phyloP scores from a whole-genome alignment of 2,329 filamentous ascomycete species.

The Colletotrichum scovillei region DNA sequence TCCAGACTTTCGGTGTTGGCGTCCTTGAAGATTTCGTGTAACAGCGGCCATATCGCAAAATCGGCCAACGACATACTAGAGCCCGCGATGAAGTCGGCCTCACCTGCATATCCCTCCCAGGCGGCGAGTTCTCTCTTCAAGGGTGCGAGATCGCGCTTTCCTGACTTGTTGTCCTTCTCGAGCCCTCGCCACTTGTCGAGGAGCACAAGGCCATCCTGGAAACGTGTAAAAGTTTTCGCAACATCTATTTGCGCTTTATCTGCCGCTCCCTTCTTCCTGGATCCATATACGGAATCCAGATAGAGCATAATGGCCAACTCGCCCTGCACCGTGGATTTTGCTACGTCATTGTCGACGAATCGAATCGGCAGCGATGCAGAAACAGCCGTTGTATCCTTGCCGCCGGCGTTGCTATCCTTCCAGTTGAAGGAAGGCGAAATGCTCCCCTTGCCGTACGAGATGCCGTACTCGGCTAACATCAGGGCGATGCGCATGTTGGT shows the following conservation, averaged over 20 bases:
- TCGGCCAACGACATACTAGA: slow-evolving; percentile 58
- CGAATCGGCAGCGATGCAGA: slow-evolving; percentile 51
- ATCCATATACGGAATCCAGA: slow-evolving; percentile 65
- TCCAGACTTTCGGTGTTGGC: slow-evolving; percentile 46
- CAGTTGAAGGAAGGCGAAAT: slow-evolving; percentile 44
- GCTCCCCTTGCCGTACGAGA: slow-evolving; percentile 60
- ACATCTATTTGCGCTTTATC: slow-evolving; percentile 43
- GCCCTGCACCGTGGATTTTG: slow-evolving; percentile 59
- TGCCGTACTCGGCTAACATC: slow-evolving; percentile 60
- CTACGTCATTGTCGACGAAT: slow-evolving; percentile 66
- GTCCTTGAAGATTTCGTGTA: slow-evolving; percentile 57
- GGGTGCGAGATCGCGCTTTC: slow-evolving; percentile 32
- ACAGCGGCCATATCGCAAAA: slow-evolving; percentile 67
- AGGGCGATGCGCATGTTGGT: slow-evolving; percentile 62
- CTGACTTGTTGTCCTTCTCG: slow-evolving; percentile 23
- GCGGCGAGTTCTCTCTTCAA: slow-evolving; percentile 48
- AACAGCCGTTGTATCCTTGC: slow-evolving; percentile 30
- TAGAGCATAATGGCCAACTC: slow-evolving; percentile 68
- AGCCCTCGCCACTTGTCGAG: slow-evolving; percentile 48
- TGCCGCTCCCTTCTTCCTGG: slow-evolving; percentile 40
- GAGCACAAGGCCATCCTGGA: slow-evolving; percentile 55
- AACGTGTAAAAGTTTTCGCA: slow-evolving; percentile 51
- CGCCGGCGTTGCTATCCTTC: slow-evolving; percentile 38
- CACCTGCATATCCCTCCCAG: slow-evolving; percentile 54
- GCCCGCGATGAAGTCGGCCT: slow-evolving; percentile 59